These are phyloP conservation scores for Scenedesmus sp. DNA, from an alignment of 163 green algal genomes.

Conservation along the genomic window DNA sequence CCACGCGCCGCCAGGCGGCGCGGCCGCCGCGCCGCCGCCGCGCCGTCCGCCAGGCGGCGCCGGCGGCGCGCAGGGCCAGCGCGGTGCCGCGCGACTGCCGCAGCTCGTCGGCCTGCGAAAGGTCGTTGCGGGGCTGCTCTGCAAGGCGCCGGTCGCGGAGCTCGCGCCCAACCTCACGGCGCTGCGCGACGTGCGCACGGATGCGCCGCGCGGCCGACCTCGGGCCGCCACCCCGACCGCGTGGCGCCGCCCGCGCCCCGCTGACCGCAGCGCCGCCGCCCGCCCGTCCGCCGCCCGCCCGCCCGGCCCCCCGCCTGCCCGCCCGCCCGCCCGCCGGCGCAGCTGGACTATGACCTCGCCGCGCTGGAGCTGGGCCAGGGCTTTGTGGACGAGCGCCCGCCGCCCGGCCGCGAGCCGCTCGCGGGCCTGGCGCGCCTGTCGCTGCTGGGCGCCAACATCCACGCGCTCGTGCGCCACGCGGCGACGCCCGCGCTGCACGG, in stretches of 20 bases:
- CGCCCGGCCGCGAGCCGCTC: constrained; percentile 9
- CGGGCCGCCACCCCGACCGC: no score
- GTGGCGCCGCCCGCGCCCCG: no score
- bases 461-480: constrained; percentile 20
- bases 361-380: constrained; percentile 5
- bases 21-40: no score
- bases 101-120: constrained; percentile 6
- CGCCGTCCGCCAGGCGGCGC: no score
- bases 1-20: no score
- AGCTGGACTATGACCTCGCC: constrained; percentile 31
- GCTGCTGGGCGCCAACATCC: constrained; percentile 34
- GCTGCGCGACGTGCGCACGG: constrained; percentile 32
- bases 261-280: no score
- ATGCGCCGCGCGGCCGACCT: no score
- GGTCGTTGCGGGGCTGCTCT: constrained; percentile 8
- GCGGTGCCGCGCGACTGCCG: background rate
- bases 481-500: background rate
- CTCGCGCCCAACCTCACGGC: constrained; percentile 26
- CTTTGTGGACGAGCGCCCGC: constrained; percentile 11
- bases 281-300: no score
- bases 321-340: no score
- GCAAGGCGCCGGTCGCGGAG: constrained; percentile 13
- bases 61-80: no score
- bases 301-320: no score
- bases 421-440: background rate